These are phyloP conservation scores for Spiromastix sp. DNA, from an alignment of 2,329 filamentous ascomycete genomes.

Conservation along the genomic window DNA sequence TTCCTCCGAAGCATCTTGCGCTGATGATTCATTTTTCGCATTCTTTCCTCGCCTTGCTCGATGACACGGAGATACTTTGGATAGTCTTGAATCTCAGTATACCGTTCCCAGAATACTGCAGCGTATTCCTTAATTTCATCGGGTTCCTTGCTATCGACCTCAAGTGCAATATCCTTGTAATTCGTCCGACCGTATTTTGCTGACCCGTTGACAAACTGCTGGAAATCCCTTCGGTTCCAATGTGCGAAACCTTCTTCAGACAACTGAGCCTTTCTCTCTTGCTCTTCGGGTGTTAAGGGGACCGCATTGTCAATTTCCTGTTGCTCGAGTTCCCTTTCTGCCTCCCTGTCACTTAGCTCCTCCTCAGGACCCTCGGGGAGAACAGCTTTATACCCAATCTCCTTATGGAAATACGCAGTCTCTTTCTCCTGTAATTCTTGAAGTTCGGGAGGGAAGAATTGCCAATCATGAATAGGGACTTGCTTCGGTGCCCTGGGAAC, in stretches of 20 bases:
- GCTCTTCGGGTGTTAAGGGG: conserved; percentile 79
- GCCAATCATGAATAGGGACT: conserved; percentile 84
- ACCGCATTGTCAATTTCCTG: conserved; percentile 87
- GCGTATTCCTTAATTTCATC: conserved; percentile 84
- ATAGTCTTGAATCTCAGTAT: conserved; percentile 81
- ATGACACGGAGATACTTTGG: conserved; percentile 81
- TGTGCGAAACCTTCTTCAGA: conserved; percentile 79
- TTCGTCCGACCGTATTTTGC: conserved; percentile 84
- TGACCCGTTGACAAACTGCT: conserved; percentile 93
- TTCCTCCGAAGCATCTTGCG: conserved; percentile 90
- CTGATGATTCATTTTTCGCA: conserved; percentile 81
- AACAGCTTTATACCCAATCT: conserved; percentile 90
- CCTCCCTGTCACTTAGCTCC: conserved; percentile 74
- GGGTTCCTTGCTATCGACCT: conserved; percentile 81
- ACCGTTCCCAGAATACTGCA: conserved; percentile 92
- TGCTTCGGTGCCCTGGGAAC: conserved; percentile 94
- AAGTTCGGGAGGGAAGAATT: conserved; percentile 82
- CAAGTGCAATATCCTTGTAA: conserved; percentile 73
- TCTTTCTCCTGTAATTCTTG: conserved; percentile 90
- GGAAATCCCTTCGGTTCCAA: conserved; percentile 96
- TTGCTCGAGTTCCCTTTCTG: conserved; percentile 78
- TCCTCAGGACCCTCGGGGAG: conserved; percentile 82
- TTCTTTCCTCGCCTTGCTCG: conserved; percentile 84
- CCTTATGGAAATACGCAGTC: conserved; percentile 90
- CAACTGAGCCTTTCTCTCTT: conserved; percentile 72